Base-by-base conservation (phyloP, 2,329 filamentous ascomycete species). In the Aspergillus spinulosporus region DNA sequence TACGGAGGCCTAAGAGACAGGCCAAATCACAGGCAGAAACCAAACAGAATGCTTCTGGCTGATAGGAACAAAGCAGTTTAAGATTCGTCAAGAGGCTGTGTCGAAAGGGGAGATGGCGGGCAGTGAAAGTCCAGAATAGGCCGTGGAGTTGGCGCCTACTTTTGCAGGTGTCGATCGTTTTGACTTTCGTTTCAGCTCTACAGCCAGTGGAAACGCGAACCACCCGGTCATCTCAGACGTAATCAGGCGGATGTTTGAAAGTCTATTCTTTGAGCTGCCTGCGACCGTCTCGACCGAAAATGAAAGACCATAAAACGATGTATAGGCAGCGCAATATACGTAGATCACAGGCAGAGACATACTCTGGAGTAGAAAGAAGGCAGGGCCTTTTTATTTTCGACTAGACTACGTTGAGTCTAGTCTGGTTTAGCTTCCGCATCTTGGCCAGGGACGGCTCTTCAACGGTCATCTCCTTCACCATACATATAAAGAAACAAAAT, bases 1-100 rank as follows among this genome's bases (percentile, higher is more conserved):
- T 45, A 57, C 12, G 48, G 46, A 15, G 34, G 54, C 53, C 51
- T 56, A 49, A 32, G 34, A 15, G 50, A 36, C 45, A 37, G 32
- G 8, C 47, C 14, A n/a, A 50, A 36, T 49, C 29, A 45, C 52
- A 64, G 60, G 59, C 58, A 62, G 59, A 60, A 63, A 29, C 45
- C 47, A 53, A 44, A 36, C 40, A 43, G 51, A 52, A 56, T 34
- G 37, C 11, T 53, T 56, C 49, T 50, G 53, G 40, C 53, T 47
- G 47, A 40, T 31, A 45, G 14, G 29, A 54, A 37, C 32, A 46
- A 44, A 7, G 8, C 21, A 45, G 15, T 12, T 11, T 14, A 32
- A 26, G 34, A 37, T 37, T 37, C 34, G 51, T 42, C 32, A 49
- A 58, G 49, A 52, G 52, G 49, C 56, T 56, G 56, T 48, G 52